Percentiles rank a stretch among this genome's conserved stretches.
Conservation (phyloP, 257 asterid species). For the Lycium barbarum region DNA sequence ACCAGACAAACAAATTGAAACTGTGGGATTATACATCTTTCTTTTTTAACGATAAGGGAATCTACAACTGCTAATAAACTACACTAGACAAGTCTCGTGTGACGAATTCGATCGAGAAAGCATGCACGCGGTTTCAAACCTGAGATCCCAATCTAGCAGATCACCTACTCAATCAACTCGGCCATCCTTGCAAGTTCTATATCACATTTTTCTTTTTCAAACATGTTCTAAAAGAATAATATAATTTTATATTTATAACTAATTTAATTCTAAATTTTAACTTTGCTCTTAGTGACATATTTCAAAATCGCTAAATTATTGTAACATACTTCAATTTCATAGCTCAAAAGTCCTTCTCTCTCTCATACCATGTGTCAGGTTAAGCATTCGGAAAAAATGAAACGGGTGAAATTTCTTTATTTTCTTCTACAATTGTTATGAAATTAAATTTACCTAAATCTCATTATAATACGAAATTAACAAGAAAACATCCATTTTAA, state of each 20-base stretch:
- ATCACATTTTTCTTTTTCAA: background rate
- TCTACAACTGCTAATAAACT: too few relatives aligned
- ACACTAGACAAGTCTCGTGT: too few relatives aligned
- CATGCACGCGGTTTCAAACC: too few relatives aligned
- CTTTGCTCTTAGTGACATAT: background rate
- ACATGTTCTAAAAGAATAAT: background rate
- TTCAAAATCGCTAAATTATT: background rate
- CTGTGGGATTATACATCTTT: too few relatives aligned
- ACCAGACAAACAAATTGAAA: too few relatives aligned
- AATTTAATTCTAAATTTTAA: background rate
- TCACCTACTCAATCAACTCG: too few relatives aligned
- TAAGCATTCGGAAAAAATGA: background rate
- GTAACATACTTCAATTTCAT: background rate
- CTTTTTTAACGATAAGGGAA: too few relatives aligned
- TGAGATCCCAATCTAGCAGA: too few relatives aligned
- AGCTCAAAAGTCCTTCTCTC: too few relatives aligned
- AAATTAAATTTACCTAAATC: background rate
- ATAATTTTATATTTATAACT: too few relatives aligned
- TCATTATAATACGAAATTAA: background rate
- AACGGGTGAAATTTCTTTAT: background rate
- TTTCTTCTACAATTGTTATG: background rate
- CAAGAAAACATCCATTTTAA: background rate
- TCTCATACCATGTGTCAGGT: background rate
- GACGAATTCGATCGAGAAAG: too few relatives aligned
- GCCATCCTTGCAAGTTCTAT: too few relatives aligned